Base-by-base conservation (phyloP, 208 protist genomes). In the Trypanosoma avium region DNA sequence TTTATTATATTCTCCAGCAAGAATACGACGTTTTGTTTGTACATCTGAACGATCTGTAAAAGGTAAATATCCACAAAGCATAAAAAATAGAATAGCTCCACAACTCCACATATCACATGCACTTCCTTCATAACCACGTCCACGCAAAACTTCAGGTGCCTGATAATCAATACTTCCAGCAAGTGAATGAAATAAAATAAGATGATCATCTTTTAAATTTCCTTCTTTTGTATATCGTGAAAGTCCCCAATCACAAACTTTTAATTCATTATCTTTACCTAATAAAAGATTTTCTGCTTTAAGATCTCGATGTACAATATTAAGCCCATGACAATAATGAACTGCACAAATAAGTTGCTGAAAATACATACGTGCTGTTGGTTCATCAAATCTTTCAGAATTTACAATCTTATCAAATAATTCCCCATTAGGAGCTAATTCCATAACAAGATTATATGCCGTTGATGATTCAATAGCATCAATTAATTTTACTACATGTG, bases 361-460 rank as follows among this genome's bases (percentile, higher is more conserved):
- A 70, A 97, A 94, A 80, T 95, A 97, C 49, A 82, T 76, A 53
- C 89, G 86, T 36, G 88, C 86, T 30, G 78, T 91, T 26, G 69
- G 60, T 57, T 93, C 85, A 58, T 92, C 86, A 62, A 97, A 92
- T 38, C 86, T 85, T 52, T 91, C 55, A 10, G 76, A 90, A 54
- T 94, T 80, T 13, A 92, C 84, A 72, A 99, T 98, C 48, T 99
- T 92, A 67, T 98, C 98, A 73, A 98, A 98, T n/a, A 99, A 98
- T 61, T 99, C 83, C 53, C 99, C 98, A 54, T 98, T 94, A 21
- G 98, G 88, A n/a, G 98, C 83, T 49, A 97, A 97, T 79, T 99
- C 98, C 84, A 99, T 99, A 12, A 99, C 97, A 29, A 99, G 69
- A 40, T 97, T 98, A 38, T 99, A 97, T 45, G 97, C 97, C 43